phyloP scores from a whole-genome alignment of 1,139 yeast species.

The Taiozyma sp. region DNA sequence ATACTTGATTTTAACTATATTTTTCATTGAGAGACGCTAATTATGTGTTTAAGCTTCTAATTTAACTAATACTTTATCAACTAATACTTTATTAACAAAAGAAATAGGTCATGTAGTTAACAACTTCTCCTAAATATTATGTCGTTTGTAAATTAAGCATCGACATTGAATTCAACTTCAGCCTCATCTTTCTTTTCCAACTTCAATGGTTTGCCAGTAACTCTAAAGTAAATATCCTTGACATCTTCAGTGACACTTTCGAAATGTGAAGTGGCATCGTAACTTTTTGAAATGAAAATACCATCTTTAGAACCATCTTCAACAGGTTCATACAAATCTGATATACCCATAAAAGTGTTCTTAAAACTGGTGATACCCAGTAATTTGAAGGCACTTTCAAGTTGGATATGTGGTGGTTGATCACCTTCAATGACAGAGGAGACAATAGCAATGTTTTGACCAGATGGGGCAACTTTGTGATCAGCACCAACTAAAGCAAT shows the following conservation, averaged over 20 bases:
- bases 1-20: background rate
- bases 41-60: background rate
- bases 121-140: background rate
- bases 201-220: conserved; percentile 88
- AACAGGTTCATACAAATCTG: conserved; percentile 84
- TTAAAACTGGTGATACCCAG: conserved; percentile 56
- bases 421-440: conserved; percentile 95
- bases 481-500: conserved; percentile 86
- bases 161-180: conserved; percentile 24
- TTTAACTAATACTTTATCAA: background rate
- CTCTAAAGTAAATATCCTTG: conserved; percentile 85
- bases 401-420: conserved; percentile 89
- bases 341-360: conserved; percentile 79
- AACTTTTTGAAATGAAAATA: conserved; percentile 79
- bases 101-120: background rate
- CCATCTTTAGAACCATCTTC: conserved; percentile 79
- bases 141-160: conserved; percentile 5
- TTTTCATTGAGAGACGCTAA: background rate
- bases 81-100: no score
- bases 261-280: conserved; percentile 93
- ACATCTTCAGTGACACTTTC: conserved; percentile 97
- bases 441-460: conserved; percentile 86
- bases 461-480: conserved; percentile 89
- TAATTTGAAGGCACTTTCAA: conserved; percentile 91
- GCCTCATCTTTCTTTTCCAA: conserved; percentile 31